phyloP scores from a whole-genome alignment of 2,329 filamentous ascomycete genomes.

The Aureobasidium sp. region DNA sequence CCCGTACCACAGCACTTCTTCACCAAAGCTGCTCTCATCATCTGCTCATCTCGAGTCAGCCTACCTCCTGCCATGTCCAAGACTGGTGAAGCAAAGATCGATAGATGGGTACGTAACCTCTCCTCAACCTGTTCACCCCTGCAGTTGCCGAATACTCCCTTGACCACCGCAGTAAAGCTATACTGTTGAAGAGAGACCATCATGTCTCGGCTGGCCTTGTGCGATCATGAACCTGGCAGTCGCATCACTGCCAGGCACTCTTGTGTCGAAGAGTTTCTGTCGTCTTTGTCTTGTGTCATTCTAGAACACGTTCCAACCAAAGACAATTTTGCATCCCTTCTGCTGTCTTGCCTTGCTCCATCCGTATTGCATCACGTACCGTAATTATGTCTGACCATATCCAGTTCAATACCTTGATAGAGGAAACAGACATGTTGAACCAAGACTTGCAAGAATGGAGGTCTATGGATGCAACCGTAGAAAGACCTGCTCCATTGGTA shows the following conservation, averaged over 20 bases:
- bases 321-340: neutral
- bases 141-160: neutral
- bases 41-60: conserved; percentile 72
- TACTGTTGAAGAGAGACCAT: neutral
- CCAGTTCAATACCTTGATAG: conserved; percentile 90
- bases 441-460: conserved; percentile 80
- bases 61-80: conserved; percentile 53
- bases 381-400: conserved; percentile 1
- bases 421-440: conserved; percentile 81
- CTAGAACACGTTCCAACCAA: neutral
- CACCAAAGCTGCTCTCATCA: conserved; percentile 75
- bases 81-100: conserved; percentile 60
- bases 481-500: conserved; percentile 72
- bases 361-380: neutral
- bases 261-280: neutral
- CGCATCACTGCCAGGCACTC: neutral
- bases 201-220: neutral
- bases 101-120: conserved; percentile 69
- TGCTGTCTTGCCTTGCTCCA: neutral
- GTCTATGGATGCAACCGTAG: conserved; percentile 66
- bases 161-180: conserved; percentile 1
- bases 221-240: neutral
- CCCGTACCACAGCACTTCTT: conserved; percentile 68
- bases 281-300: neutral
- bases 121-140: neutral